A percentile compares a stretch with the other conserved stretches of the same genome.
Conservation (phyloP, 192 early-diverging fungal genomes). For the Radiomyces spectabilis region DNA sequence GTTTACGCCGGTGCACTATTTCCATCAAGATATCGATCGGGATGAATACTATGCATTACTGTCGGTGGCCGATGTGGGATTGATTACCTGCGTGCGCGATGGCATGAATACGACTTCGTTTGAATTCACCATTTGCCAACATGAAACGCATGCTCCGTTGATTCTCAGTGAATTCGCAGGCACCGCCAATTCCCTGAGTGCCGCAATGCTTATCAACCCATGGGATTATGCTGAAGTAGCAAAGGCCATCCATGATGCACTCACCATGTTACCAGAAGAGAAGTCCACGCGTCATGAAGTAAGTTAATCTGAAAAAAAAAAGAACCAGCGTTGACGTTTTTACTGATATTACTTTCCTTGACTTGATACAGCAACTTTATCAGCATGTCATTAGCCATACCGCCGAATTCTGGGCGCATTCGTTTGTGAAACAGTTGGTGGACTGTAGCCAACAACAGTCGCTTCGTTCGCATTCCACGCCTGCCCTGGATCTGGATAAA, state of each 20-base stretch:
- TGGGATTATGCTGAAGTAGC: slow-evolving; percentile 84
- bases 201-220: slow-evolving; percentile 82
- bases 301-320: slow-evolving; percentile 14
- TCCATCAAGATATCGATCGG: slow-evolving; percentile 85
- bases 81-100: slow-evolving; percentile 93
- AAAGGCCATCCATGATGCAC: slow-evolving; percentile 64
- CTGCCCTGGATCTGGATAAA: slow-evolving; percentile 29
- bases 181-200: slow-evolving; percentile 74
- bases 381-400: slow-evolving; percentile 76
- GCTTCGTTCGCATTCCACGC: slow-evolving; percentile 31
- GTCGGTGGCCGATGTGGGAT: slow-evolving; percentile 86
- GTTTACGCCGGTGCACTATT: slow-evolving; percentile 91
- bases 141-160: slow-evolving; percentile 70
- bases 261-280: slow-evolving; percentile 60
- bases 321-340: not conserved
- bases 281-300: slow-evolving; percentile 54
- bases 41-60: slow-evolving; percentile 97
- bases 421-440: slow-evolving; percentile 74
- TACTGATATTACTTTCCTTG: not conserved
- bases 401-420: slow-evolving; percentile 85
- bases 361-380: slow-evolving; percentile 44
- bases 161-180: slow-evolving; percentile 98
- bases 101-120: slow-evolving; percentile 98
- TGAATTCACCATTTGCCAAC: slow-evolving; percentile 94
- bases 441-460: slow-evolving; percentile 37